A percentile compares a stretch with the other conserved stretches of the same genome.
Conservation (phyloP, 73 alveolate species). For the Paramecium primaurelia region DNA sequence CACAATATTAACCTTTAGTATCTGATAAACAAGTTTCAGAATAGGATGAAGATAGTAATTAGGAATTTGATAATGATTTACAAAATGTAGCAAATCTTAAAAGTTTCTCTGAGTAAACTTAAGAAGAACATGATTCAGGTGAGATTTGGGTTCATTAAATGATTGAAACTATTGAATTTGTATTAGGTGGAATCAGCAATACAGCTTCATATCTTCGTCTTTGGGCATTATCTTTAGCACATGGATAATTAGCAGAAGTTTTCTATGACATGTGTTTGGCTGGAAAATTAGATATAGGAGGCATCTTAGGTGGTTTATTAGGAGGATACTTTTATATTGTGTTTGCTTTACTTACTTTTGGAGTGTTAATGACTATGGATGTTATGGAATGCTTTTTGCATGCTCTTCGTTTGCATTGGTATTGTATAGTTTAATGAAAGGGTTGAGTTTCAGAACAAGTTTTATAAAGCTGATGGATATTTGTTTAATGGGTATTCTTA, state of each 20-base stretch:
- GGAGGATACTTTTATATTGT: conserved; percentile 54
- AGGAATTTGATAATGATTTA: not conserved
- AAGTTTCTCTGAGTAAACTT: not conserved
- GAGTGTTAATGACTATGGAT: conserved; percentile 94
- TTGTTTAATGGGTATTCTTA: not conserved
- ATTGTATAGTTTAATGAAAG: not conserved
- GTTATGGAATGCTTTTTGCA: conserved; percentile 95
- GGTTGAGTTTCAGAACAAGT: conserved; percentile 94
- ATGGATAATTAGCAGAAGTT: conserved; percentile 82
- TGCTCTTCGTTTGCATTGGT: conserved; percentile 94
- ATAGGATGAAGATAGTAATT: not conserved
- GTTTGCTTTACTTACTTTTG: conserved; percentile 74
- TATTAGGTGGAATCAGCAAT: conserved; percentile 82
- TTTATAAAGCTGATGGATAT: conserved; percentile 19
- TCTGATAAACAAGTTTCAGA: not conserved
- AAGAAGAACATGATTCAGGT: conserved; percentile 66
- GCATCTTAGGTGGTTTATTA: not conserved
- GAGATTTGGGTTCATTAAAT: conserved; percentile 81
- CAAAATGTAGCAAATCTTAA: not conserved
- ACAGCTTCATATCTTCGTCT: conserved; percentile 94
- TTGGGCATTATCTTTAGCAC: conserved; percentile 93
- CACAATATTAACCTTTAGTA: not conserved
- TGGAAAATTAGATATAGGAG: not conserved
- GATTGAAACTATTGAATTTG: conserved; percentile 90
- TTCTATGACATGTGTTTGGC: conserved; percentile 64